Conservation (phyloP, 345 rosid species). For the Cardiospermum halicacabum region DNA sequence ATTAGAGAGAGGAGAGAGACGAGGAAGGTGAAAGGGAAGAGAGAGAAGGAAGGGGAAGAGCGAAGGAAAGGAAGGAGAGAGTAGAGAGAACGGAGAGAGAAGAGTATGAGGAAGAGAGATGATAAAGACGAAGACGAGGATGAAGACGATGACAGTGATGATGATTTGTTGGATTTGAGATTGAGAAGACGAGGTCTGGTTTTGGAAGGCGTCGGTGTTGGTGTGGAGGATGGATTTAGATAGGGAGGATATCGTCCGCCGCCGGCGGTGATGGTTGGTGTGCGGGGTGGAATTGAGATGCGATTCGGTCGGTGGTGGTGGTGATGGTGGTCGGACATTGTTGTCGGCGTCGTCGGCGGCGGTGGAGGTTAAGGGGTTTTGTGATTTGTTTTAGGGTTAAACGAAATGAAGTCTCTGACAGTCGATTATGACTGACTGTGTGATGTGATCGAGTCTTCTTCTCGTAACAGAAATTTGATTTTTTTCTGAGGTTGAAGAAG, state of each 20-base stretch:
- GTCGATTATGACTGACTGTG: too few relatives aligned
- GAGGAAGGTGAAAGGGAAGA: slow-evolving; percentile 31
- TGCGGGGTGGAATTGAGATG: slow-evolving; percentile 51
- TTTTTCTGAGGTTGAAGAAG: too few relatives aligned
- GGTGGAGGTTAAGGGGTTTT: too few relatives aligned
- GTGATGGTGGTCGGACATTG: slow-evolving; percentile 55
- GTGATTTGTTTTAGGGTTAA: too few relatives aligned
- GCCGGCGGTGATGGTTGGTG: slow-evolving; percentile 13
- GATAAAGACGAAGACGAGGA: slow-evolving; percentile 35
- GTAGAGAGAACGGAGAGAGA: slow-evolving; percentile 48
- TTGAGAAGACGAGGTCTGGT: slow-evolving; percentile 34
- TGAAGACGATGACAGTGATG: too few relatives aligned
- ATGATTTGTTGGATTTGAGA: slow-evolving; percentile 26
- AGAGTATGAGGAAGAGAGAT: slow-evolving; percentile 48
- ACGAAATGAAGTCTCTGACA: too few relatives aligned
- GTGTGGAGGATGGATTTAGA: slow-evolving; percentile 40
- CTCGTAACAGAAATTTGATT: too few relatives aligned
- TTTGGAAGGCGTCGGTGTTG: slow-evolving; percentile 72
- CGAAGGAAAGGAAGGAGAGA: slow-evolving; percentile 60
- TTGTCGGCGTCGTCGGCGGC: too few relatives aligned
- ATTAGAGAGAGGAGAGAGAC: slow-evolving; percentile 27
- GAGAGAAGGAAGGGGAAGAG: slow-evolving; percentile 51
- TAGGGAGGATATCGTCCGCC: slow-evolving; percentile 31
- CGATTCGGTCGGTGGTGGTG: slow-evolving; percentile 68
- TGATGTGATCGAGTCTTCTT: too few relatives aligned